Evolutionary conservation across 805 yeast genomes (phyloP), one percentile per base, ranked within the genome.

Genomic region (Isabelozyma heimii): DNA sequence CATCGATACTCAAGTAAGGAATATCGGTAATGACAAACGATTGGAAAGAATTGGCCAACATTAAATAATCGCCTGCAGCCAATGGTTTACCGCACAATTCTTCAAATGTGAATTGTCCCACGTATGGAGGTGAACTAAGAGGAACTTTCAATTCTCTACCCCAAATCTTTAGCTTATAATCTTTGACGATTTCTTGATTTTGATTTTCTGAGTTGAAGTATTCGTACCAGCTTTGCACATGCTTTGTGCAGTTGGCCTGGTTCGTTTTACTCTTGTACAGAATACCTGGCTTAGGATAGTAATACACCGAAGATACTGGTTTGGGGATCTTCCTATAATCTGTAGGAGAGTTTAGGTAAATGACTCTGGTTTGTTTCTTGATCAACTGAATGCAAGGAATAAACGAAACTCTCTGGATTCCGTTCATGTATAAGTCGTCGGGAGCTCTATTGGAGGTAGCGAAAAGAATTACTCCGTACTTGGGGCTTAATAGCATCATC

Each of bases 391-490:
- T 94, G 59, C 97, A 91, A 1, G 99, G 99, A 47, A 94, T 79
- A 60, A 94, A 94, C 14, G 91, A 84, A 52, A 85, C 88, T 56
- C 99, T 77, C 69, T 94, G 99, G 43, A 94, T 86, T 35, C 99
- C 99, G 65, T 94, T 91, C 58, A 88, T 82, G 72, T 94, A 94
- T 48, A 94, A 75, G 54, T 91, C 97, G 65, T 88, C 94, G 0
- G 99, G 99, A 0, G 91, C 91, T 58, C 99, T 82, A 67, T 94
- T 94, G 7, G 97, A 90, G 1, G 99, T 94, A 26, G 97, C 91
- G 73, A 94, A 91, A 8, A 94, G 70, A 1, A 91, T 84, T 17
- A 91, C 84, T 0, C 98, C 98, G 60, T 87, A 86, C 46, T 85
- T 81, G 0, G 84, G 81, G 42, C 86, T 80, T 48, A 91, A 69